phyloP scores from a whole-genome alignment of 1,284 basidiomycete species.

The Cutaneotrichosporon cyanovorans region DNA sequence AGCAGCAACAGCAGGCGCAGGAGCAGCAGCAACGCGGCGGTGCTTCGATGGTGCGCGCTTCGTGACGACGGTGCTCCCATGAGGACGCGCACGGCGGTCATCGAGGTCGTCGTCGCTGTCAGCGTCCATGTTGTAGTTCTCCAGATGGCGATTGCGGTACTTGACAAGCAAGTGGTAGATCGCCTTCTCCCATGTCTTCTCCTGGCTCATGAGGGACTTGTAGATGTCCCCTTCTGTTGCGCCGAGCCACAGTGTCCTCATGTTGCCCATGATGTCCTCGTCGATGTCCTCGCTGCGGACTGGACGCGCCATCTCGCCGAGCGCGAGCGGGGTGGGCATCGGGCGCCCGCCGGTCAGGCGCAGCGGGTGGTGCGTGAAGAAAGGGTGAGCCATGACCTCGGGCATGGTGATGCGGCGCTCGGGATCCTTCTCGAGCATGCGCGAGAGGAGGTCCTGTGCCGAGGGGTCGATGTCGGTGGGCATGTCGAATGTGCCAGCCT shows the following conservation, averaged over 20 bases:
- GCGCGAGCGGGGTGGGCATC: slow-evolving; percentile 59
- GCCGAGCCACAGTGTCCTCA: slow-evolving; percentile 83
- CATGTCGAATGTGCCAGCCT: slow-evolving; percentile 72
- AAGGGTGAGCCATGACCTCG: slow-evolving; percentile 80
- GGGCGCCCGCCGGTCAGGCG: slow-evolving; percentile 52
- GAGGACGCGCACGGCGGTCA: slow-evolving; percentile 9
- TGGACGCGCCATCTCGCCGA: slow-evolving; percentile 62
- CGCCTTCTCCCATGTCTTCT: slow-evolving; percentile 83
- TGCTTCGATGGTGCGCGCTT: slow-evolving; percentile 6
- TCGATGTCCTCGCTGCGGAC: slow-evolving; percentile 66
- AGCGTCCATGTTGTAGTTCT: slow-evolving; percentile 56
- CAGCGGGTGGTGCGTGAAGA: slow-evolving; percentile 65
- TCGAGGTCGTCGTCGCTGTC: slow-evolving; percentile 25
- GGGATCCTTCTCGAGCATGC: slow-evolving; percentile 83
- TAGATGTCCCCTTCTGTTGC: slow-evolving; percentile 64
- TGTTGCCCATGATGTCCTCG: slow-evolving; percentile 78
- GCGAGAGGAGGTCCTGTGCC: slow-evolving; percentile 72
- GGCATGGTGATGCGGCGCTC: slow-evolving; percentile 77
- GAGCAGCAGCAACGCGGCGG: slow-evolving; percentile 8
- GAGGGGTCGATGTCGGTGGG: slow-evolving; percentile 66
- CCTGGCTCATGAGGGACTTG: slow-evolving; percentile 54
- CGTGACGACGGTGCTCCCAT: slow-evolving; percentile 9
- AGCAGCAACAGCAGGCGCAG: slow-evolving; percentile 12
- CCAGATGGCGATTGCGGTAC: slow-evolving; percentile 64
- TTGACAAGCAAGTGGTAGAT: slow-evolving; percentile 77